phyloP scores from a whole-genome alignment of 2,329 filamentous ascomycete genomes.

The Ophiostoma piceae region DNA sequence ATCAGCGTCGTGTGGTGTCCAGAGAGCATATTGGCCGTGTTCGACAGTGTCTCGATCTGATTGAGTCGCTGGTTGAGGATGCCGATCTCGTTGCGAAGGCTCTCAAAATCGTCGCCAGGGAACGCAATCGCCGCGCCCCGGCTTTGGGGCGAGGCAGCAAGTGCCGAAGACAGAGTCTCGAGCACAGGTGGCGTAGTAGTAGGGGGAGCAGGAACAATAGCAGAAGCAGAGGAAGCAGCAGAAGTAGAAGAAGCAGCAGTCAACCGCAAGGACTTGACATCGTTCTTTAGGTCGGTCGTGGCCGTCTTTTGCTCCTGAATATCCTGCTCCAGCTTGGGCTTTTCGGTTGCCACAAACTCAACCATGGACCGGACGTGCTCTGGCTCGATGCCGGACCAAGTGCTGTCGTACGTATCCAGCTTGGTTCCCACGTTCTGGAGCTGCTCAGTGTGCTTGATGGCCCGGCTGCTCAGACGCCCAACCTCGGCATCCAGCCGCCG shows the following conservation, averaged over 20 bases:
- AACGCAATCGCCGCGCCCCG: conserved; percentile 14
- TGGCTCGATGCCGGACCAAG: conserved; percentile 18
- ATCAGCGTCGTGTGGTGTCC: not conserved
- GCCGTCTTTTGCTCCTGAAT: conserved; percentile 11
- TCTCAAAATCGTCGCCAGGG: conserved; percentile 26
- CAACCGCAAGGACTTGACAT: not conserved
- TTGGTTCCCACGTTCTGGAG: not conserved
- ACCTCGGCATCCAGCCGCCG: not conserved
- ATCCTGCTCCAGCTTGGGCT: not conserved
- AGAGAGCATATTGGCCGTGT: not conserved
- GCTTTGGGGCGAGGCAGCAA: not conserved
- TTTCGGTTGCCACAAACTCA: conserved; percentile 17
- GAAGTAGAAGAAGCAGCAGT: not conserved
- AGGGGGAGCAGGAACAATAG: not conserved
- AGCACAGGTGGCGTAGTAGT: not conserved
- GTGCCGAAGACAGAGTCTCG: not conserved
- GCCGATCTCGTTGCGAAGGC: conserved; percentile 23
- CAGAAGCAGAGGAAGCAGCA: not conserved
- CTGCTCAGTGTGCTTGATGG: not conserved
- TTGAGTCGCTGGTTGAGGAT: conserved; percentile 19
- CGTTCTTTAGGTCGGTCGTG: not conserved
- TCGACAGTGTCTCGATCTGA: conserved; percentile 2
- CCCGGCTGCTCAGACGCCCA: not conserved
- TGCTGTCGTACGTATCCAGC: not conserved
- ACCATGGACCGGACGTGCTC: not conserved